Evolutionary conservation across 2,329 filamentous ascomycete species (phyloP), one percentile per base, ranked within the genome.

Genomic region (Teratosphaeria epicoccoides): DNA sequence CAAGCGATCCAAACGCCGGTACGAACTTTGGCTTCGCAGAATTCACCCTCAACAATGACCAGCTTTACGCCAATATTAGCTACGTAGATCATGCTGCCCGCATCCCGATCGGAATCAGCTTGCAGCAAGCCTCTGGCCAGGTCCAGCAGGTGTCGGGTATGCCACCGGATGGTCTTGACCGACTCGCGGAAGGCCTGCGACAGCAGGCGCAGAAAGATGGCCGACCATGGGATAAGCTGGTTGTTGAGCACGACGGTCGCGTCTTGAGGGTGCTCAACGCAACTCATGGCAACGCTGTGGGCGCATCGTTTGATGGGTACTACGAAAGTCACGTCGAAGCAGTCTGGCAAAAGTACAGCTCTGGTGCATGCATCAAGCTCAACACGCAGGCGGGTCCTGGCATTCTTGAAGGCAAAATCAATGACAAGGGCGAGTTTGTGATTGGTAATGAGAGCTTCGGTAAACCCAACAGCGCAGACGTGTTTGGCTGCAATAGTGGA

Each of bases 401-500:
- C 5, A 70, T 75, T 5, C 67, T 84, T 1, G 61, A 65, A 0
- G 82, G 78, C 22, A 65, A 65, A n/a, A 74, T 82, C 25, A 58
- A 63, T 9, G 59, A 67, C 24, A 56, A 58, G 7, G 63, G 66
- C 25, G 61, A 61, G 45, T 64, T 81, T 11, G 66, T 67, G 3
- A 76, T 82, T 48, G 69, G 70, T 1, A 63, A 68, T 7, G 68
- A 70, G 28, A 68, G 71, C 1, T 87, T 87, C 64, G 54, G 63
- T 1, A 74, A 78, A 54, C 84, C 84, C 0, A 76, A 69, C 3
- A 81, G 80, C 0, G 71, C 71, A 10, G 84, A 88, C 64, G 83
- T 88, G 53, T 78, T 87, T 56, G 78, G 77, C 25, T 87, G 83
- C 68, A 84, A 79, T 61, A 80, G 76, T 6, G 82, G 82, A 0